These are phyloP conservation scores for Alternaria novae-zelandiae DNA, from an alignment of 2,329 filamentous ascomycete genomes.

Conservation along the genomic window DNA sequence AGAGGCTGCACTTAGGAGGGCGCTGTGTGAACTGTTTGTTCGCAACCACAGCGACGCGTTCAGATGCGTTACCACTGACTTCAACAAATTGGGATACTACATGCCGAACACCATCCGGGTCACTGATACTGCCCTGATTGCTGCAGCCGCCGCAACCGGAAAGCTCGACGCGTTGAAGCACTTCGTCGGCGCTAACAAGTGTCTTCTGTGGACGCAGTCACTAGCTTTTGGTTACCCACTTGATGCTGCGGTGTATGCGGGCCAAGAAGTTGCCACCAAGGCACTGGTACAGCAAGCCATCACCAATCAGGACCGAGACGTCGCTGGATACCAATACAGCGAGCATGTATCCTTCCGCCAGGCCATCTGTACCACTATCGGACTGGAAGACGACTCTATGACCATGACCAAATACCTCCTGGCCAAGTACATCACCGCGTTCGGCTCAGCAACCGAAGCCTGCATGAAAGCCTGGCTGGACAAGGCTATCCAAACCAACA, in stretches of 20 bases:
- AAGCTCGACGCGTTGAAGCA: background rate
- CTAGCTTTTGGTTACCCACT: background rate
- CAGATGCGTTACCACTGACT: background rate
- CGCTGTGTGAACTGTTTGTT: background rate
- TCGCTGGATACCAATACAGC: background rate
- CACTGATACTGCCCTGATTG: background rate
- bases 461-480: background rate
- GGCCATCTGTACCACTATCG: background rate
- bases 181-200: background rate
- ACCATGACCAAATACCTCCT: background rate
- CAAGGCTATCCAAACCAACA: background rate
- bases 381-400: background rate
- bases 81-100: background rate
- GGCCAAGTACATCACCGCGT: background rate
- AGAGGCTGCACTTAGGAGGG: background rate
- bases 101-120: background rate
- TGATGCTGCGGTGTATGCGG: background rate
- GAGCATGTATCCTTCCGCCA: background rate
- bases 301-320: background rate
- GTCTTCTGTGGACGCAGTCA: background rate
- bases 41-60: background rate
- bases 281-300: background rate
- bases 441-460: background rate
- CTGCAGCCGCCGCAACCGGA: background rate
- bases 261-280: background rate